These are phyloP conservation scores for Allium fistulosum DNA, from an alignment of 106 monocot genomes.

Conservation along the genomic window DNA sequence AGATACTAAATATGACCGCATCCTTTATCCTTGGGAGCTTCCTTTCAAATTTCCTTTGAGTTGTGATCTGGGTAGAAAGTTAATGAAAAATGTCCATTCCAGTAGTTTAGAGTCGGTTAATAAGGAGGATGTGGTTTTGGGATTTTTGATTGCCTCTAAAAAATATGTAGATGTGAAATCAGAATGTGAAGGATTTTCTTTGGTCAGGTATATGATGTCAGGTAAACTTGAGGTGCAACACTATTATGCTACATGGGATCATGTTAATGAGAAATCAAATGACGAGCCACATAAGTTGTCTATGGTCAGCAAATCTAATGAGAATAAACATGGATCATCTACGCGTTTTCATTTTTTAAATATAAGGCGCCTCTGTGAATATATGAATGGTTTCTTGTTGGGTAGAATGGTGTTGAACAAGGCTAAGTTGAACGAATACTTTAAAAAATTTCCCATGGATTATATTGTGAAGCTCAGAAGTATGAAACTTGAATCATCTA, in stretches of 20 bases:
- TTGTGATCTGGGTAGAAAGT: too few species aligned
- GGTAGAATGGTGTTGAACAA: slow-evolving; percentile 11
- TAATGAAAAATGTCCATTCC: background rate
- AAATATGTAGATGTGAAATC: slow-evolving; percentile 10
- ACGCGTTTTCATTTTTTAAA: slow-evolving; percentile 18
- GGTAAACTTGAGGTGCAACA: slow-evolving; percentile 77
- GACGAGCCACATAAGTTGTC: slow-evolving; percentile 2
- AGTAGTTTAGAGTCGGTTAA: slow-evolving; percentile 2
- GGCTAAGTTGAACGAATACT: background rate
- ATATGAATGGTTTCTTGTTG: slow-evolving; percentile 46
- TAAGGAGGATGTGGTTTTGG: slow-evolving; percentile 41
- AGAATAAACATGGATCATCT: slow-evolving; percentile 10
- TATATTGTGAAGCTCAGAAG: slow-evolving; percentile 26
- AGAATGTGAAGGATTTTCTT: slow-evolving; percentile 34
- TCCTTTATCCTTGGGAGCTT: slow-evolving; percentile 66
- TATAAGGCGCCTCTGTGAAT: slow-evolving; percentile 38
- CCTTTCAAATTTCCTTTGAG: slow-evolving; percentile 48
- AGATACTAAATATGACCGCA: slow-evolving; percentile 9
- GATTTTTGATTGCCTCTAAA: slow-evolving; percentile 45
- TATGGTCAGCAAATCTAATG: slow-evolving; percentile 3
- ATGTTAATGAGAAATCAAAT: background rate
- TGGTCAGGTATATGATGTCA: slow-evolving; percentile 52
- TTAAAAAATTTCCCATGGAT: slow-evolving; percentile 8
- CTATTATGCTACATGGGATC: slow-evolving; percentile 28
- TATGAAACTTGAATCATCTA: slow-evolving; percentile 7